These are phyloP conservation scores for Cladosporium austrohemisphaericum DNA, from an alignment of 2,329 filamentous ascomycete genomes.

Conservation along the genomic window DNA sequence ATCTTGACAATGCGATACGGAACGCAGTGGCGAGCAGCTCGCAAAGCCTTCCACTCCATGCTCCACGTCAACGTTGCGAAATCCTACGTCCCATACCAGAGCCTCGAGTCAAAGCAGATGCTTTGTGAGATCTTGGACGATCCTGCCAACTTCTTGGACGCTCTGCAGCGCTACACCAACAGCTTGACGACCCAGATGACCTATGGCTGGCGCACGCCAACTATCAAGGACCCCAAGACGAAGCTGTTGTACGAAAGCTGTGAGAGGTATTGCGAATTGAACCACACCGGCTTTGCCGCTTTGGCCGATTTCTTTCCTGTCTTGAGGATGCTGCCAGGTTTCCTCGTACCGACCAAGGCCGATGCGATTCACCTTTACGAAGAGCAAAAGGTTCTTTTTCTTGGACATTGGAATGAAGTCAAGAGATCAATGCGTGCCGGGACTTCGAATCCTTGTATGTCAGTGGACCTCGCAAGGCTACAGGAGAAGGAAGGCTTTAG, in stretches of 20 bases:
- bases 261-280: constrained; percentile 39
- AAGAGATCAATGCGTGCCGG: not conserved
- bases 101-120: constrained; percentile 54
- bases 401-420: constrained; percentile 5
- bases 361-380: constrained; percentile 13
- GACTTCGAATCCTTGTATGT: not conserved
- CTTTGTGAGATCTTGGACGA: constrained; percentile 44
- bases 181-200: constrained; percentile 48
- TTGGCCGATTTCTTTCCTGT: constrained; percentile 46
- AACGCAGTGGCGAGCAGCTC: constrained; percentile 34
- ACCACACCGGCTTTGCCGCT: constrained; percentile 38
- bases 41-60: constrained; percentile 41
- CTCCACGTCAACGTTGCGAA: constrained; percentile 44
- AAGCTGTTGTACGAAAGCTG: constrained; percentile 42
- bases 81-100: constrained; percentile 52
- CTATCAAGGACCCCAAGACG: constrained; percentile 40
- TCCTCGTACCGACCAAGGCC: constrained; percentile 14
- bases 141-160: constrained; percentile 40
- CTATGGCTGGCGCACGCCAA: constrained; percentile 39
- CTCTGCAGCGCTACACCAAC: constrained; percentile 48
- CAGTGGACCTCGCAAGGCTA: constrained; percentile 13
- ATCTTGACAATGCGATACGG: constrained; percentile 20
- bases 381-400: not conserved
- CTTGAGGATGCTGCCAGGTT: constrained; percentile 43
- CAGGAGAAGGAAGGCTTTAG: constrained; percentile 17